Evolutionary conservation across 129 eudicot species (phyloP), one percentile per base, ranked within the genome.

Genomic region (Helichrysum umbraculigerum): DNA sequence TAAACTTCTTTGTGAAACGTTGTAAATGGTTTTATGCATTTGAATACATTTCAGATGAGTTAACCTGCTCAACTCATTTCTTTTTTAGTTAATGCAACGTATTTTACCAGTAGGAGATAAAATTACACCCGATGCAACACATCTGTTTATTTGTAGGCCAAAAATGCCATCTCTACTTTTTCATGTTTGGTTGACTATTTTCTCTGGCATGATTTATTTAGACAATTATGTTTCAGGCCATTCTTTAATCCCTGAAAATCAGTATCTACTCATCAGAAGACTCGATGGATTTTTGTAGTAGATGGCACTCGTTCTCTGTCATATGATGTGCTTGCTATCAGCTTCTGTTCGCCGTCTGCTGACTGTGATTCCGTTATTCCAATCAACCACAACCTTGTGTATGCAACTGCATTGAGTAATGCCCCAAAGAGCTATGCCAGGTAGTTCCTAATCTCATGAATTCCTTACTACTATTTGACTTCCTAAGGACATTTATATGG

Each of bases 281-380:
- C 62, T 79, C 98, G 90, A 76, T 90, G 98, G 98, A 90, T 90
- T 78, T 93, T 93, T 75, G 87, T 93, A 73, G 82, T 97, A 6
- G 98, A 93, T 68, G 94, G 92, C 63, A 85, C 69, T 59, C 64
- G 76, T 9, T 66, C 71, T 20, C 60, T 82, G 47, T 62, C 81
- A 51, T 85, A 78, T 75, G 71, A 85, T 57, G 76, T 93, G 88
- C 89, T 93, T 68, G 98, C 98, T 51, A 87, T 93, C 44, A 85
- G 86, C 86, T 93, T 93, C 85, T 78, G 81, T 76, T 76, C 90
- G 25, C 92, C 92, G 6, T 76, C 75, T 67, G 61, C 57, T n/a
- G 96, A 84, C 60, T 75, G 71, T 44, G 92, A 90, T 84, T 85
- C 93, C 52, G 66, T 68, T 73, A 57, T 74, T 25, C 91, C 89